Evolutionary conservation across 176 grass and related monocot genomes (phyloP), one percentile per base, ranked within the genome.

Genomic region (Zizania latifolia): DNA sequence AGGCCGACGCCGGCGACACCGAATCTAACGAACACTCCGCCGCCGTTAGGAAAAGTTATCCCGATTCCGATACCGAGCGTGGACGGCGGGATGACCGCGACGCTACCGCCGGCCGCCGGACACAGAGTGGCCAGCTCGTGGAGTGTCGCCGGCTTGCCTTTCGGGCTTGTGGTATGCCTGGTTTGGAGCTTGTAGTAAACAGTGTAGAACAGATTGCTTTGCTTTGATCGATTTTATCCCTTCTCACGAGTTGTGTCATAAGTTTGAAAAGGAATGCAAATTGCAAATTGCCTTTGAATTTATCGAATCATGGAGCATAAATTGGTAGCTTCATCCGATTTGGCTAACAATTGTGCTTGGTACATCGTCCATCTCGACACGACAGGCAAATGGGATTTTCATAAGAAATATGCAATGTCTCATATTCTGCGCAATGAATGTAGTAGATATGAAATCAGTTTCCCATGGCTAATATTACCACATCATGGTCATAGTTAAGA

Each of bases 11-110:
- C 85, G 1, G n/a, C n/a, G n/a, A 40, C 70, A 10, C 60, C 60
- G 17, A 21, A 38, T 2, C 65, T 71, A 30, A 21, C 26, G 1
- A 11, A 15, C 57, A 23, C 4, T 38, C 69, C 74, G 4, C 46
- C 84, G 10, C 26, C 60, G 32, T 26, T 41, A 59, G 58, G 64
- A 3, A 4, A 10, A 6, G 29, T 86, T n/a, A 77, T 86, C n/a
- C n/a, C n/a, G n/a, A n/a, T n/a, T 44, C 78, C 78, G 1, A 63
- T 86, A 56, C 78, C 84, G 5, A 86, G 57, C 21, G 78, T 43
- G 27, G 78, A 81, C 56, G 84, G 78, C 3, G 84, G 64, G 36
- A 68, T 70, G 65, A 71, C 84, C 4, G 72, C 56, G 2, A 82
- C 70, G 72, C 4, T 76, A 1, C 65, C 78, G 15, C 15, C 46